These are phyloP conservation scores for Penstemon barbatus DNA, from an alignment of 257 asterid species.

Conservation along the genomic window DNA sequence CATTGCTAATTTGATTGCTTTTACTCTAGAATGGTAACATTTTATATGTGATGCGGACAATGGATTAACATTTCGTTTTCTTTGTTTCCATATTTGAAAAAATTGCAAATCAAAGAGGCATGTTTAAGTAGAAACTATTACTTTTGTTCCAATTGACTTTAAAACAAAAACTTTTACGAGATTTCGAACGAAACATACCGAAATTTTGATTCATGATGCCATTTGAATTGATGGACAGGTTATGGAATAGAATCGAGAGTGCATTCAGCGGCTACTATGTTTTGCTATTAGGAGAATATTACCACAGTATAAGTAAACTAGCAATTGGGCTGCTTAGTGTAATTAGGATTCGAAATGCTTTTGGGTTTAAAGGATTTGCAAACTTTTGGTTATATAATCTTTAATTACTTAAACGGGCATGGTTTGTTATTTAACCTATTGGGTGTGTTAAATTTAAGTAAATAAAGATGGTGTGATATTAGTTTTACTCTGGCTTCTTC, in stretches of 20 bases:
- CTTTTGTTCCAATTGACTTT: not conserved
- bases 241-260: slow-evolving; percentile 8
- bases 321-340: slow-evolving; percentile 4
- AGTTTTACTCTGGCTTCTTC: not conserved
- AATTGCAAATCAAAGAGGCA: not conserved
- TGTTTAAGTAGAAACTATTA: not conserved
- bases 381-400: not conserved
- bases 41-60: too few relatives aligned
- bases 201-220: not conserved
- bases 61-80: too few relatives aligned
- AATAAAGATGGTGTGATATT: not conserved
- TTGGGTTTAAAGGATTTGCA: not conserved
- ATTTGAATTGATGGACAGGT: slow-evolving; percentile 1
- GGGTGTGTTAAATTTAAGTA: not conserved
- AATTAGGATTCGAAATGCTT: not conserved
- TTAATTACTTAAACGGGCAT: not conserved
- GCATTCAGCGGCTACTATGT: not conserved
- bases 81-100: too few relatives aligned
- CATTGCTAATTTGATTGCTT: slow-evolving; percentile 9
- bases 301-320: not conserved
- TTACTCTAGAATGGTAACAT: not conserved
- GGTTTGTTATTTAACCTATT: not conserved
- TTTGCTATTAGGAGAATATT: not conserved
- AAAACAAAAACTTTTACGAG: not conserved
- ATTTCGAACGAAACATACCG: not conserved